Conservation (phyloP, 1,284 basidiomycete genomes). For the Mycena sp. region DNA sequence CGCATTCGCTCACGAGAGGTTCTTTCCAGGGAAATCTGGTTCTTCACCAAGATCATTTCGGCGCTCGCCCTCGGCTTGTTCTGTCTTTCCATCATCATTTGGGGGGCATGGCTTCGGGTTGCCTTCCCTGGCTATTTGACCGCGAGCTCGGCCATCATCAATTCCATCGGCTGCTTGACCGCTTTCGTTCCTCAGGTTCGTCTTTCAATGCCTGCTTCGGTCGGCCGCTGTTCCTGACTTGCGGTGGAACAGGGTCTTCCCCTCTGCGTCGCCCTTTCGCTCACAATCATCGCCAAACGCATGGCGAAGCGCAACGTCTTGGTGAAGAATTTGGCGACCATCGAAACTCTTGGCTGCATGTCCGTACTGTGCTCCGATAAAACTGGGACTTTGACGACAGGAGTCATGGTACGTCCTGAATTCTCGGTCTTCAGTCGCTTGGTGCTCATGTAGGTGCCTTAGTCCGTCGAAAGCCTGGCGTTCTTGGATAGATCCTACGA, state of each 20-base stretch:
- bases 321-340: conserved; percentile 61
- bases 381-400: conserved; percentile 68
- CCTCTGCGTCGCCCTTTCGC: conserved; percentile 51
- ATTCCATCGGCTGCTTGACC: conserved; percentile 59
- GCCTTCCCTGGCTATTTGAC: conserved; percentile 49
- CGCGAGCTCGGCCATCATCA: conserved; percentile 52
- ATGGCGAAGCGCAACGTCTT: conserved; percentile 63
- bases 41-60: conserved; percentile 59
- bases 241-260: conserved; percentile 17
- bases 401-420: conserved; percentile 36
- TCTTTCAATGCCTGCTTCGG: background rate
- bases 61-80: conserved; percentile 52
- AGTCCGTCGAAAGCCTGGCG: conserved; percentile 9
- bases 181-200: conserved; percentile 59
- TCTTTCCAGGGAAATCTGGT: conserved; percentile 49
- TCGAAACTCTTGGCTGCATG: conserved; percentile 70
- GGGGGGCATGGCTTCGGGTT: conserved; percentile 54
- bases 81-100: conserved; percentile 51
- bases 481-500: conserved; percentile 6
- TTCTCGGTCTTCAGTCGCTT: background rate
- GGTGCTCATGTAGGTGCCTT: conserved; percentile 1
- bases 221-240: background rate
- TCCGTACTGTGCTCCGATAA: conserved; percentile 73
- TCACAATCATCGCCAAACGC: conserved; percentile 60
- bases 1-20: background rate